Base-by-base conservation (phyloP, 2,329 filamentous ascomycete genomes). In the Paraconiothyrium brasiliense region DNA sequence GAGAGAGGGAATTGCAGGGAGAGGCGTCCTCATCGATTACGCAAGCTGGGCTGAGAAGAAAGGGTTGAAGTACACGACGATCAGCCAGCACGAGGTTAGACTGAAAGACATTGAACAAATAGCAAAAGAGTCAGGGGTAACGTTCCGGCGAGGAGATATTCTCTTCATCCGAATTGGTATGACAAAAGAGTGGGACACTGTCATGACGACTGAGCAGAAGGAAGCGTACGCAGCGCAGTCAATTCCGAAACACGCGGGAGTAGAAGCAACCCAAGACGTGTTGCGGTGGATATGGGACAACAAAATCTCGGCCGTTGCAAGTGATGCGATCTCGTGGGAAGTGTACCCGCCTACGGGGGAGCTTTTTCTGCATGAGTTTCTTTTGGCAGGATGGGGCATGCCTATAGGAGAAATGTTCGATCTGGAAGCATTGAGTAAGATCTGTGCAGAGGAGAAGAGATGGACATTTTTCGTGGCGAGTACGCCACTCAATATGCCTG, bases 321-420 rank as follows among this genome's bases (percentile, higher is more conserved):
- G 74, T n/a, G 76, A 81, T 60, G 62, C 74, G 3, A 76, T 71
- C 44, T 74, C 76, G 3, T 75, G 77, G 64, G 79, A 78, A 71
- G 67, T 67, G 10, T 73, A 76, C 47, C 78, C 79, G 1, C 74
- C 76, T 1, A 54, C 50, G 6, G 60, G 64, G 6, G 64, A 63
- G 32, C 32, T 58, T 2, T 57, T 59, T 16, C 43, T 71, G 52
- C 67, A 71, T 54, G 59, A 66, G 57, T 66, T 62, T 20, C 41
- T 71, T 16, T 67, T 71, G 3, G 82, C 80, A 0, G 83, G 83
- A 0, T 86, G 84, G 83, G 84, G 84, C 0, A 77, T 84, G 77
- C 74, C 74, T n/a, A 71, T 76, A 48, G 71, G 73, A 4, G 71
- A 76, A 54, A 70, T 76, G 69, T 74, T 75, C 47, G 72, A 75